Evolutionary conservation across 2,329 filamentous ascomycete species (phyloP).

Genomic region (Fusarium sp.): DNA sequence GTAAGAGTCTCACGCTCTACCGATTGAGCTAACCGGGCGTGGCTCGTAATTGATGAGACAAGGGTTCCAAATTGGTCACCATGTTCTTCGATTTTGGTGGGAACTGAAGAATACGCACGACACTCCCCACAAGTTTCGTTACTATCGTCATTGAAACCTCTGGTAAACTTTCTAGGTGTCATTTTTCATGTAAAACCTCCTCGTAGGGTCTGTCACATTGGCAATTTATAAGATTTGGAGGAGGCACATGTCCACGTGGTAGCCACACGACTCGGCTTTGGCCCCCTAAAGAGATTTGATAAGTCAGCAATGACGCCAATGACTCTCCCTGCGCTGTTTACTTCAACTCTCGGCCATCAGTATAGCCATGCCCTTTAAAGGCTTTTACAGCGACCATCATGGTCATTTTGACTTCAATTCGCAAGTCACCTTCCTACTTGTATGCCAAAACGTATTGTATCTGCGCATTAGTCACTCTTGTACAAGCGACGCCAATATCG

Average conservation of each 20-base stretch:
- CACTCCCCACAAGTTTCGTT: no score
- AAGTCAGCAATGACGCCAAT: conserved; percentile 29
- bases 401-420: conserved; percentile 41
- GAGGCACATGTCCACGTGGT: conserved; percentile 18
- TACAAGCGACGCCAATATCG: conserved; percentile 40
- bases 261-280: not conserved
- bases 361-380: not conserved
- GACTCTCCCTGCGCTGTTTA: not conserved
- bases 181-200: no score
- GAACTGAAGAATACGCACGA: no score
- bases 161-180: rapidly evolving
- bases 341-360: not conserved
- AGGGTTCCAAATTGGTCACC: rapidly evolving
- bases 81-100: not conserved
- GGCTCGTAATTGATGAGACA: conserved; percentile 14
- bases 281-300: not conserved
- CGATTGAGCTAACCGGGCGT: conserved; percentile 55
- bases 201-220: not conserved
- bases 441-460: conserved; percentile 45
- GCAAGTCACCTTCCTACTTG: conserved; percentile 44
- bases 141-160: no score
- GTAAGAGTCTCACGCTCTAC: conserved; percentile 78
- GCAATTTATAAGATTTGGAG: not conserved
- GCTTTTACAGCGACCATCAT: conserved; percentile 9
- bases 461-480: conserved; percentile 41